phyloP scores from a whole-genome alignment of 768 basidiomycete genomes.

The Phanerochaete carnosa region DNA sequence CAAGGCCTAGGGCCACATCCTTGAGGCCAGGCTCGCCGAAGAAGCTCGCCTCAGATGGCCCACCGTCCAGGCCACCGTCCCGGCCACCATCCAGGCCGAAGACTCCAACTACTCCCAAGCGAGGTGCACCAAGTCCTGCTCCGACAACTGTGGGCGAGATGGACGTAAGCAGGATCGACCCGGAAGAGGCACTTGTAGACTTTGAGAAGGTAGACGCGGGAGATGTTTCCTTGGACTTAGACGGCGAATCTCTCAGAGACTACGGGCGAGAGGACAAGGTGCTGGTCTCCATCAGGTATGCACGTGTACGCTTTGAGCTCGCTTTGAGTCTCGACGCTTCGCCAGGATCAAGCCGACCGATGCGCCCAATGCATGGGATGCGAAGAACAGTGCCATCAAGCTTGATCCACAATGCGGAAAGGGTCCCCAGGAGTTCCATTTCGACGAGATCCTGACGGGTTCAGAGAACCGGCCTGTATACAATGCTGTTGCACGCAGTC shows the following conservation, averaged over 20 bases:
- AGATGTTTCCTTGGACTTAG: slow-evolving; percentile 68
- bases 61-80: neutral
- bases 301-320: neutral
- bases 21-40: slow-evolving; percentile 38
- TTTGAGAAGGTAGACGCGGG: slow-evolving; percentile 65
- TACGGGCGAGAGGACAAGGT: slow-evolving; percentile 82
- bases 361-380: slow-evolving; percentile 53
- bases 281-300: slow-evolving; percentile 77
- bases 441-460: slow-evolving; percentile 75
- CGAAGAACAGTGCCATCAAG: slow-evolving; percentile 50
- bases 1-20: slow-evolving; percentile 20
- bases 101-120: slow-evolving; percentile 32
- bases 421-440: slow-evolving; percentile 52
- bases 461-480: slow-evolving; percentile 81
- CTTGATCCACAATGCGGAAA: slow-evolving; percentile 57
- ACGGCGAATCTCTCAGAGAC: slow-evolving; percentile 46
- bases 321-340: neutral
- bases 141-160: slow-evolving; percentile 57
- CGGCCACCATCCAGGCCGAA: slow-evolving; percentile 20
- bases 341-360: slow-evolving; percentile 62
- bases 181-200: slow-evolving; percentile 75
- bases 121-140: slow-evolving; percentile 47
- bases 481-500: slow-evolving; percentile 68
- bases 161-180: slow-evolving; percentile 73
- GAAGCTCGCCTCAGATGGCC: slow-evolving; percentile 27